Evolutionary conservation across 108 stramenopile genomes (phyloP), one percentile per base, ranked within the genome.

Genomic region (Nitzschia palea): DNA sequence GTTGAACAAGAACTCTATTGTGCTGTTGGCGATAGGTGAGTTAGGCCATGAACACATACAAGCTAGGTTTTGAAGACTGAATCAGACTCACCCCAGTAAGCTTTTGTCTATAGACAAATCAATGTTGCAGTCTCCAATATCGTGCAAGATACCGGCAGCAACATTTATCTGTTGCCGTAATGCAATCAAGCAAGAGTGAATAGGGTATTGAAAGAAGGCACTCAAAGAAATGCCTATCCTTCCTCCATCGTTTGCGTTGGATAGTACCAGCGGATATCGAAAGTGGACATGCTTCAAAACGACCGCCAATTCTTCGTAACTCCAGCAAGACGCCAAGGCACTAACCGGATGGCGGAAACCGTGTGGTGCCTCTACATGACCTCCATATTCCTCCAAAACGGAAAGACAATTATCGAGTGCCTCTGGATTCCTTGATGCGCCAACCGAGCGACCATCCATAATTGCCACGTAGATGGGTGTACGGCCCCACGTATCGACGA

Each of bases 401-500:
- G 80, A 70, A 9, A 94, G 45, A 64, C 93, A 94, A 29, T 57
- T 51, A 44, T 73, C 66, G 20, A 93, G 51, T 5, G 85, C 81
- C 4, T 27, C 29, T 5, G 83, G 53, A 64, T 85, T 71, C 22
- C 33, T 53, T 29, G 36, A 52, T 4, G 69, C 79, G 17, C 65
- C 79, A 3, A 72, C 76, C 3, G 71, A 37, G 26, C 68, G 63
- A 14, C 93, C 93, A 40, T 79, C 73, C 12, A 77, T 70, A 2
- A 85, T 60, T 4, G 89, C 89, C 32, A 87, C 30, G 51, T 86
- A 84, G 82, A 88, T 81, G 0, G 92, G 87, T 6, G 89, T 90
- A 52, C 87, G 77, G 31, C 82, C 78, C n/a, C 57, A 50, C 47
- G 54, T 62, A 67, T 90, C 87, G 2, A 90, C 55, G 36, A 68